Evolutionary conservation across 208 protist genomes (phyloP).

Genomic region (Novymonas esmeraldas): DNA sequence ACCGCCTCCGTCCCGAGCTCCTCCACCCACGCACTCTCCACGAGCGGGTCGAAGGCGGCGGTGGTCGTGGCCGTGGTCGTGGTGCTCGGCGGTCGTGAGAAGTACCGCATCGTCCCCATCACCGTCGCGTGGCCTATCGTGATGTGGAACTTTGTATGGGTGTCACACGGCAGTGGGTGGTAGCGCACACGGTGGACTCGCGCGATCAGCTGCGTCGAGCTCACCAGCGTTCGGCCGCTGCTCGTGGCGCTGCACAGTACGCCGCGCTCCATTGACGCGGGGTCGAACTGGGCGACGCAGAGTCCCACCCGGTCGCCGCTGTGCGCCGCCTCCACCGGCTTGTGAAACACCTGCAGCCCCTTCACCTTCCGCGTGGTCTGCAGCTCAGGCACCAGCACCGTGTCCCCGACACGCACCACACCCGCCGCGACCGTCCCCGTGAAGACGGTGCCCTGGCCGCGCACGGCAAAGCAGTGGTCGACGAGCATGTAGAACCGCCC

Average conservation of each 20-base stretch:
- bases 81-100: slow-evolving; percentile 31
- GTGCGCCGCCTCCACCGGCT: slow-evolving; percentile 71
- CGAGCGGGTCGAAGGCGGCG: slow-evolving; percentile 15
- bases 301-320: slow-evolving; percentile 93
- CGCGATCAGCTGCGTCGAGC: slow-evolving; percentile 47
- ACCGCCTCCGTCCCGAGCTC: slow-evolving; percentile 41
- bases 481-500: slow-evolving; percentile 93
- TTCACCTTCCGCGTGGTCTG: slow-evolving; percentile 89
- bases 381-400: slow-evolving; percentile 89
- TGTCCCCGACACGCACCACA: slow-evolving; percentile 74
- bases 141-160: slow-evolving; percentile 81
- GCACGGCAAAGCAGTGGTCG: slow-evolving; percentile 98
- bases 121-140: slow-evolving; percentile 87
- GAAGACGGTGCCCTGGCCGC: slow-evolving; percentile 96
- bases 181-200: slow-evolving; percentile 78
- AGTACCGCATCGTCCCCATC: slow-evolving; percentile 85
- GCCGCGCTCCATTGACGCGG: slow-evolving; percentile 89
- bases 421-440: slow-evolving; percentile 96
- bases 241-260: slow-evolving; percentile 57
- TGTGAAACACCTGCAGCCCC: slow-evolving; percentile 95
- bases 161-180: slow-evolving; percentile 63
- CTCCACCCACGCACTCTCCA: slow-evolving; percentile 54
- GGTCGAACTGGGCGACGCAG: slow-evolving; percentile 93
- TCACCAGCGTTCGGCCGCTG: slow-evolving; percentile 12
- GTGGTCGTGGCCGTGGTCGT: neutral